Base-by-base conservation (phyloP, 805 yeast species). In the Wickerhamomyces chambardii region DNA sequence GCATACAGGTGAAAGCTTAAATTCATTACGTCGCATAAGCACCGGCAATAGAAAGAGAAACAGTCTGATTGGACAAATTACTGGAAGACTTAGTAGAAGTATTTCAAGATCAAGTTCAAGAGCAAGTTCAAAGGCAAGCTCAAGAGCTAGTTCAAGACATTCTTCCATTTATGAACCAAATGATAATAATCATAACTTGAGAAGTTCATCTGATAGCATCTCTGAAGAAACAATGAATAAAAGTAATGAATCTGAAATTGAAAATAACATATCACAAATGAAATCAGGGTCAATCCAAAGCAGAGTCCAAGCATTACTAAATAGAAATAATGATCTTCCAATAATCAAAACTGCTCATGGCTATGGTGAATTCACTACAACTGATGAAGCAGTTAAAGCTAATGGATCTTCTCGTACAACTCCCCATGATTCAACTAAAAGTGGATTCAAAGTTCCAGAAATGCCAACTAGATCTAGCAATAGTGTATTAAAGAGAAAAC, bases 341-440 rank as follows among this genome's bases (percentile, higher is more conserved):
- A 59, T 70, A 0, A 51, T 59, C 15, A 78, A 73, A 46, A 77
- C 90, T 0, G 95, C 95, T 0, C 56, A 66, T 5, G 95, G 95
- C 0, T 86, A 87, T 55, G 95, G 95, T 51, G 84, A 70, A 50
- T 77, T 89, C 0, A 79, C 69, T 33, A 24, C 32, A 11, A 42
- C 43, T 19, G 7, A 24, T 19, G 19, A 26, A 30, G 24, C 19
- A 28, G n/a, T 14, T 12, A 14, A 26, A 26, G 15, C 14, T 11
- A 26, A 15, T 4, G 14, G n/a, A n/a, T n/a, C n/a, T n/a, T n/a
- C n/a, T n/a, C n/a, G n/a, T n/a, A n/a, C n/a, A n/a, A n/a, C n/a
- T n/a, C n/a, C n/a, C n/a, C n/a, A 21, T 2, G 22, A 15, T 4
- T 19, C 5, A 4, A 4, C 8, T 38, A 51, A 50, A 33, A 63